Base-by-base conservation (phyloP, 108 stramenopile species). In the Cyclotella cryptica region DNA sequence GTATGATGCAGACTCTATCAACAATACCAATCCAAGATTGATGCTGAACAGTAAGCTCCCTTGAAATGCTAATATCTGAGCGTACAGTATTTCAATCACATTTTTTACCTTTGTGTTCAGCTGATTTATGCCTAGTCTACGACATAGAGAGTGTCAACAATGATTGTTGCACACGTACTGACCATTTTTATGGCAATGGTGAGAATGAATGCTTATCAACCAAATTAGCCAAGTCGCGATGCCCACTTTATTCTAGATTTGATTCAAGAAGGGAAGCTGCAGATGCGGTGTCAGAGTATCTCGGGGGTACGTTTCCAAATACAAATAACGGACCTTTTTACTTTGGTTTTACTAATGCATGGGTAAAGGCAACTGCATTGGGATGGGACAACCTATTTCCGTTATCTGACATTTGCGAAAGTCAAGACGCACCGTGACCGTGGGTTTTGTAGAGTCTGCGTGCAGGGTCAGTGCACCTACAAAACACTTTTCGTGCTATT, bases 81-180 rank as follows among this genome's bases (percentile, higher is more conserved):
- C 28, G 27, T 18, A 30, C 27, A 15, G 28, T 59, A 9, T 26
- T 59, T 6, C 11, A 59, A 29, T 28, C 7, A 59, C 29, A 29
- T 15, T 59, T 8, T 15, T 59, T 54, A 59, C n/a, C n/a, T n/a
- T n/a, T n/a, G n/a, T n/a, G n/a, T n/a, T n/a, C 27, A 59, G 58
- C 84, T 19, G 84, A 84, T 40, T 22, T 77, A 5, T 84, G 84
- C 49, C 84, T 84, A 18, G 54, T 76, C 35, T 84, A 62, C 27
- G 76, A 84, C 30, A 66, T 84, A 35, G 80, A 81, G 15, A 59
- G 59, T 14, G 45, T 40, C 10, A 39, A 49, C 2, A 49, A 45
- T 26, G 44, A 46, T 29, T 84, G 84, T 54, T 84, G 84, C 63
- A 65, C 84, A n/a, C 76, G 77, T 0, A 84, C 80, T 30, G 60